Percentiles rank a stretch among this genome's conserved stretches.
Conservation (phyloP, 129 eudicot genomes). For the Calendula officinalis region DNA sequence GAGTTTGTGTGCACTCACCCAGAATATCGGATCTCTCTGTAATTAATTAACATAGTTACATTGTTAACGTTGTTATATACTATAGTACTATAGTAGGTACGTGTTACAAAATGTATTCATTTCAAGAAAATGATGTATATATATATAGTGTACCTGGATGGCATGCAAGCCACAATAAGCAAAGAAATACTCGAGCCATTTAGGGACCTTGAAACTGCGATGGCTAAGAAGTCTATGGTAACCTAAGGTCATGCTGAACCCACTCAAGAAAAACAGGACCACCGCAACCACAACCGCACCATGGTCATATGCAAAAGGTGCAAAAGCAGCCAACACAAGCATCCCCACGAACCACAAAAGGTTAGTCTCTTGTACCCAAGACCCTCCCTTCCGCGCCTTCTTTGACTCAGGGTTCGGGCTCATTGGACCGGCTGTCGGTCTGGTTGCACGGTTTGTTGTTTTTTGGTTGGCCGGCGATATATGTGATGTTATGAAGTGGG, state of each 20-base stretch:
- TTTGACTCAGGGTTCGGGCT: not conserved
- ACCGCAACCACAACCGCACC: not conserved
- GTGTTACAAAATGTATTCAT: too few species aligned
- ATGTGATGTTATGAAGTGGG: not conserved
- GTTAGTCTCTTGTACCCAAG: not conserved
- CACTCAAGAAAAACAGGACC: not conserved
- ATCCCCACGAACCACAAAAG: slow-evolving; percentile 11
- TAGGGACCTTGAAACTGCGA: slow-evolving; percentile 10
- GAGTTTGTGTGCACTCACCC: not conserved
- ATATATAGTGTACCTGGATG: not conserved
- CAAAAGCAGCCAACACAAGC: slow-evolving; percentile 6
- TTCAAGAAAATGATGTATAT: too few species aligned
- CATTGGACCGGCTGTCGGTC: not conserved
- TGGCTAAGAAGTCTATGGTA: slow-evolving; percentile 19
- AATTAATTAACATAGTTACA: not conserved
- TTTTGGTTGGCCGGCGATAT: not conserved
- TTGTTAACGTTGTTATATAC: too few species aligned
- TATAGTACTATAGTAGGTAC: too few species aligned
- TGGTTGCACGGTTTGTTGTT: not conserved
- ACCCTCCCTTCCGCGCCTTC: not conserved
- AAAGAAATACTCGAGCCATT: slow-evolving; percentile 20
- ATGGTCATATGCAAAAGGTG: slow-evolving; percentile 4
- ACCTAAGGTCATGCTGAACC: not conserved
- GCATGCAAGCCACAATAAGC: slow-evolving; percentile 14
- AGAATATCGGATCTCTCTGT: not conserved